phyloP scores from a whole-genome alignment of 75 land plant species.

The Pinus albicaulis region DNA sequence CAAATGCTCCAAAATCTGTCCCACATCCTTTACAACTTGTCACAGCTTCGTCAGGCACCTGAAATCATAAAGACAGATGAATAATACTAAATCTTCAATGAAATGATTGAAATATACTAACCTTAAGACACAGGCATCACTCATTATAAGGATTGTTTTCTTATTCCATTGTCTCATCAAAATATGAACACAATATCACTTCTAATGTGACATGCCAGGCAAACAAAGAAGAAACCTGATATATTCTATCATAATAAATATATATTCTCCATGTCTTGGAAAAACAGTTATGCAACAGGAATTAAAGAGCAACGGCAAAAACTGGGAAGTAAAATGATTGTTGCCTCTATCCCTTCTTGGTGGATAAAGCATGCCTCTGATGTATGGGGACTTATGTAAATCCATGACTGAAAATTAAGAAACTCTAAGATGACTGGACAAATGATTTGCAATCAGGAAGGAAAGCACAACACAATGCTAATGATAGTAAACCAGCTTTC shows the following conservation, averaged over 20 bases:
- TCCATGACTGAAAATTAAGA: too few species aligned
- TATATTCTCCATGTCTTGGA: not conserved
- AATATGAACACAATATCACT: not conserved
- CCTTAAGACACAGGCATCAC: too few species aligned
- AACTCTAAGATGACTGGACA: too few species aligned
- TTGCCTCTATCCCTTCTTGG: not conserved
- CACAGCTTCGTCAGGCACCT: constrained; percentile 98
- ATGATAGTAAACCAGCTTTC: too few species aligned
- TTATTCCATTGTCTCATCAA: not conserved
- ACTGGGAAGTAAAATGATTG: not conserved
- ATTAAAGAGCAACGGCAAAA: too few species aligned
- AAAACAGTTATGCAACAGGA: not conserved
- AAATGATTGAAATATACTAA: not conserved
- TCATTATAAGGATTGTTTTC: not conserved
- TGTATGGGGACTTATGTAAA: too few species aligned
- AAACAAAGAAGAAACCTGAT: not conserved
- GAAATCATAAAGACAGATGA: not conserved
- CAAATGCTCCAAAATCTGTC: constrained; percentile 74
- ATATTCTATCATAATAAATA: not conserved
- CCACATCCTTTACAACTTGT: constrained; percentile 83
- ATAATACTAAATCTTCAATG: not conserved
- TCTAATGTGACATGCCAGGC: not conserved
- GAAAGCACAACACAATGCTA: too few species aligned
- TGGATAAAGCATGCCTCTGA: too few species aligned
- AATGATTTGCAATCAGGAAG: too few species aligned